phyloP scores from a whole-genome alignment of 768 basidiomycete species.

The Lepiota venenata region DNA sequence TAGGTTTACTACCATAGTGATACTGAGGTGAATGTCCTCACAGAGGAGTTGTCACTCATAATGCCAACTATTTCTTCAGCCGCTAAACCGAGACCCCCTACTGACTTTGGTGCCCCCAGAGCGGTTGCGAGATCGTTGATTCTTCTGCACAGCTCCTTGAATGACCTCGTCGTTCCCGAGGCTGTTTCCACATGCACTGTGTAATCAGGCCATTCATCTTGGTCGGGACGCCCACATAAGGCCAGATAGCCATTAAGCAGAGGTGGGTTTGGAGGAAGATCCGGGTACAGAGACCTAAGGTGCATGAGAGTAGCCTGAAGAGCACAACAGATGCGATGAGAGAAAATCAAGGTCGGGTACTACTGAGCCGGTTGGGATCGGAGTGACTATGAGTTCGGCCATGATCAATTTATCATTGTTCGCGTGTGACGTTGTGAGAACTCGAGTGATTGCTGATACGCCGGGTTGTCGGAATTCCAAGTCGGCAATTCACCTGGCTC shows the following conservation, averaged over 20 bases:
- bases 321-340: background rate
- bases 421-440: background rate
- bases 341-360: slow-evolving; percentile 4
- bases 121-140: slow-evolving; percentile 57
- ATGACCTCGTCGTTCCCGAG: slow-evolving; percentile 43
- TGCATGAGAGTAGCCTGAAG: slow-evolving; percentile 34
- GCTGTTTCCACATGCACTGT: slow-evolving; percentile 50
- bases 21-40: slow-evolving; percentile 24
- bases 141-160: slow-evolving; percentile 44
- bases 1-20: background rate
- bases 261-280: slow-evolving; percentile 40
- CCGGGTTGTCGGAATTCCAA: background rate
- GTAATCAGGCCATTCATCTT: slow-evolving; percentile 51
- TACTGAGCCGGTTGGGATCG: too few species aligned
- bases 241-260: slow-evolving; percentile 54
- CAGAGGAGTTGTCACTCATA: slow-evolving; percentile 64
- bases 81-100: slow-evolving; percentile 56
- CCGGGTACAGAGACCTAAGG: slow-evolving; percentile 53
- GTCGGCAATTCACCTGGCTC: too few species aligned
- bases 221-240: slow-evolving; percentile 51
- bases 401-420: background rate
- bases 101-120: slow-evolving; percentile 36
- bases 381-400: background rate
- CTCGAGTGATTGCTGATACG: background rate
- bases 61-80: slow-evolving; percentile 64